These are phyloP conservation scores for Komagataella pastoris DNA, from an alignment of 805 yeast genomes.

Conservation along the genomic window DNA sequence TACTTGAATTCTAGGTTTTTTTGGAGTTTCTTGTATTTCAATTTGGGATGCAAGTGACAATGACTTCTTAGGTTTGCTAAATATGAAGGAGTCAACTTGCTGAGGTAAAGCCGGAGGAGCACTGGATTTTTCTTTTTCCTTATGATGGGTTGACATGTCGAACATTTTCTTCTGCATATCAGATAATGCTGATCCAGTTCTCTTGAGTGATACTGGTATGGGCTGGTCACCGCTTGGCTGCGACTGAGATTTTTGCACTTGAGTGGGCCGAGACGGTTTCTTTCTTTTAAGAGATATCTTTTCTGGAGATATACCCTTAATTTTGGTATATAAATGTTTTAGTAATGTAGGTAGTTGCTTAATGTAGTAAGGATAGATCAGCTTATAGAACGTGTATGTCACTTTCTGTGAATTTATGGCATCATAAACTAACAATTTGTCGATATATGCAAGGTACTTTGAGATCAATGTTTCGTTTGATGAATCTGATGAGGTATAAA, in stretches of 20 bases:
- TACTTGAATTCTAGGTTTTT: neutral
- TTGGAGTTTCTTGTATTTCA: neutral
- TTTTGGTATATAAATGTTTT: conserved; percentile 13
- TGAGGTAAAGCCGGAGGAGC: neutral
- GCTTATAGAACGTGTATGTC: conserved; percentile 14
- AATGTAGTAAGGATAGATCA: conserved; percentile 16
- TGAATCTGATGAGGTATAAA: neutral
- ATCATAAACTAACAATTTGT: conserved; percentile 18
- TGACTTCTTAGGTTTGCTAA: neutral
- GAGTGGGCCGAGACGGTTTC: neutral
- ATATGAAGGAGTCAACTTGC: neutral
- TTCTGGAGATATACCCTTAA: conserved; percentile 15
- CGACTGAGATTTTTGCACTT: neutral
- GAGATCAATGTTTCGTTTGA: neutral
- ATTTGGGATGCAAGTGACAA: neutral
- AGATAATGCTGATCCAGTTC: conserved; percentile 13
- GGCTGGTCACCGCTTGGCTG: neutral
- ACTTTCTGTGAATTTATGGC: conserved; percentile 14
- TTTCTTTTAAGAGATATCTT: conserved; percentile 1
- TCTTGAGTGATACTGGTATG: conserved; percentile 5
- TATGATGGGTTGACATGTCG: conserved; percentile 13
- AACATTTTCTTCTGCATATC: conserved; percentile 17
- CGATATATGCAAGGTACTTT: conserved; percentile 9
- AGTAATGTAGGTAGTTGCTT: conserved; percentile 12
- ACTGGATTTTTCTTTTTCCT: neutral